Evolutionary conservation across 1,139 yeast species (phyloP).

Genomic region (Cylindricascospora bacillispora): DNA sequence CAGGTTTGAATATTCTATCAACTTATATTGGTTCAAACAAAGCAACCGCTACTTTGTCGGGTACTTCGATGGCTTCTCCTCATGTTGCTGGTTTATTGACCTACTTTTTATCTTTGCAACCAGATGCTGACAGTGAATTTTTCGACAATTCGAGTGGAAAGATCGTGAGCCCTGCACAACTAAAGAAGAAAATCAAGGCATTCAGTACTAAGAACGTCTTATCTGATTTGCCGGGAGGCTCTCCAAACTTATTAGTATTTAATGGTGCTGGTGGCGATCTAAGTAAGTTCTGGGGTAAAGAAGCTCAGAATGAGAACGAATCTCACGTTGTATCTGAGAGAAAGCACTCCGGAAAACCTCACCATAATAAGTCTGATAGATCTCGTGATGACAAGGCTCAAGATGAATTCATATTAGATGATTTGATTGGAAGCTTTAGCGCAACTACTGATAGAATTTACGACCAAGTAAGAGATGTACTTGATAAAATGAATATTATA

Average conservation of each 20-base stretch:
- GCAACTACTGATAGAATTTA: conserved; percentile 14
- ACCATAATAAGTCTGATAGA: conserved; percentile 3
- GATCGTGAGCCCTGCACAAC: conserved; percentile 67
- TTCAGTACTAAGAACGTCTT: conserved; percentile 64
- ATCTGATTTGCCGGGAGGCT: conserved; percentile 61
- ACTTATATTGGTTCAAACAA: conserved; percentile 78
- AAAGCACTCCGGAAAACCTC: background rate
- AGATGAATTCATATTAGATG: conserved; percentile 7
- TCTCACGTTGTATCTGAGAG: background rate
- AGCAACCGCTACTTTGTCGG: conserved; percentile 85
- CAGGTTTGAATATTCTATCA: conserved; percentile 69
- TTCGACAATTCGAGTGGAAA: conserved; percentile 42
- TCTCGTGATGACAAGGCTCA: conserved; percentile 4
- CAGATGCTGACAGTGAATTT: conserved; percentile 67
- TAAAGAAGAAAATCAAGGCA: conserved; percentile 76
- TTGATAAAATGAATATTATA: conserved; percentile 15
- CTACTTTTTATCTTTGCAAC: conserved; percentile 85
- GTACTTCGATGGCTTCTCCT: conserved; percentile 99
- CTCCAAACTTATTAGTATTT: conserved; percentile 82
- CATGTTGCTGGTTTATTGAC: conserved; percentile 86
- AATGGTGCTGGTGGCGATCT: conserved; percentile 88
- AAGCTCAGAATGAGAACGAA: background rate
- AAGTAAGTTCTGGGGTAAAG: conserved; percentile 51
- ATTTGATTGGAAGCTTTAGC: conserved; percentile 6
- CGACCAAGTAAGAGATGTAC: conserved; percentile 14